phyloP scores from a whole-genome alignment of 176 grass and related monocot genomes.

The Hsuehochloa calcarea region DNA sequence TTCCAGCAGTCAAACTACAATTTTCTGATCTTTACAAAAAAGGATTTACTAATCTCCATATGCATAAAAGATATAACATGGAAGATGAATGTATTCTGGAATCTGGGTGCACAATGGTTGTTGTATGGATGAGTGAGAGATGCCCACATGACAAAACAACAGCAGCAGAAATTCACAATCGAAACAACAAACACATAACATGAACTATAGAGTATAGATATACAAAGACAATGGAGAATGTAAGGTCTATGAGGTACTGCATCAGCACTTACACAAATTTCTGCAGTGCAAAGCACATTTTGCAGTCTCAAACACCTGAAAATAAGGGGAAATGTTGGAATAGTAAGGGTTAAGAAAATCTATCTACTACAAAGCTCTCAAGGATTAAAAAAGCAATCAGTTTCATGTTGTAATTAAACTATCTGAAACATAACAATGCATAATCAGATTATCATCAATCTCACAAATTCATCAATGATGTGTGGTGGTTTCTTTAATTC shows the following conservation, averaged over 20 bases:
- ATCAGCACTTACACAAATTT: slow-evolving; percentile 63
- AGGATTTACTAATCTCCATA: neutral
- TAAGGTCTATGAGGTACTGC: neutral
- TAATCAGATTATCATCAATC: neutral
- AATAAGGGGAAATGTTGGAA: neutral
- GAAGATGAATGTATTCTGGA: neutral
- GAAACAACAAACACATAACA: neutral
- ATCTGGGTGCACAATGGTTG: neutral
- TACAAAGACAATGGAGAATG: neutral
- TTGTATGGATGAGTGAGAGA: neutral
- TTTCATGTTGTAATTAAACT: neutral
- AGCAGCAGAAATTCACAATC: neutral
- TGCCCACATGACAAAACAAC: neutral
- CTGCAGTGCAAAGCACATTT: slow-evolving; percentile 61
- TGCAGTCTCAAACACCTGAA: slow-evolving; percentile 53
- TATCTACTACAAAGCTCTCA: neutral
- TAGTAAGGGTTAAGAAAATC: neutral
- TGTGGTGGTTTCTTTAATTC: neutral
- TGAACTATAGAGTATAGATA: neutral
- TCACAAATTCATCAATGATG: neutral
- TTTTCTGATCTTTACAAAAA: neutral
- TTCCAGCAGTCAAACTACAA: slow-evolving; percentile 31
- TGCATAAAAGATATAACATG: slow-evolving; percentile 5
- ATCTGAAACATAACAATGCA: neutral
- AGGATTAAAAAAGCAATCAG: neutral